Base-by-base conservation (phyloP, 352 stramenopile genomes). In the Phytophthora citricola region DNA sequence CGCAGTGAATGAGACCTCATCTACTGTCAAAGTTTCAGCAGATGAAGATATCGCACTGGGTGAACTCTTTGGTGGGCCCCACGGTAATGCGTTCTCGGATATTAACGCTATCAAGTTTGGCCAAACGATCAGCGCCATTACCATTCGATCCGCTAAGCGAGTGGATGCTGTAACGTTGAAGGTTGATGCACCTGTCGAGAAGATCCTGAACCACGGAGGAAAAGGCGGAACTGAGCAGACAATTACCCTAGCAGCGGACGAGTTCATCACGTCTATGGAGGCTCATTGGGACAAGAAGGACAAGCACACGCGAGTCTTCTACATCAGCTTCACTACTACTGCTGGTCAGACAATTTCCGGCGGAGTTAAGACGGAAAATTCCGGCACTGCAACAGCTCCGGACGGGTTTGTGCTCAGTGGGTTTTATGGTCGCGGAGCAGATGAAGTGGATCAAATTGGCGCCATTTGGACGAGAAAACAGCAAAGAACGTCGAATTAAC, bases 261-360 rank as follows among this genome's bases (percentile, higher is more conserved):
- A 75, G 26, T 40, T 39, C 39, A 69, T 72, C 12, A 69, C 41
- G 9, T 69, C 62, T 0, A 68, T 85, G 43, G 77, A 89, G 52
- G 22, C 65, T 24, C 80, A 89, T 52, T 75, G 64, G 73, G 80
- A 20, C n/a, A 75, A 83, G 73, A 72, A 85, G 22, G 50, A 63
- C 29, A 32, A 58, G 4, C 58, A 62, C 34, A 87, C 77, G 12
- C 70, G 68, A 14, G 66, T 85, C 12, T 87, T 83, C 53, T 87
- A 77, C 48, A 51, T 85, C 12, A 78, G 70, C 20, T 73, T 76
- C 4, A 73, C 58, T 4, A 89, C 80, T 0, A 86, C 58, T 43
- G 50, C 54, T 0, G 71, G 69, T 5, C 70, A 79, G 3, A 71
- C 63, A 5, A 47, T 87, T 1, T 49, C 58, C 1, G 57, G 40